A percentile compares a stretch with the other conserved stretches of the same genome.
These are phyloP conservation scores for Pichia sp. DNA, from an alignment of 1,139 yeast species.

Conservation along the genomic window DNA sequence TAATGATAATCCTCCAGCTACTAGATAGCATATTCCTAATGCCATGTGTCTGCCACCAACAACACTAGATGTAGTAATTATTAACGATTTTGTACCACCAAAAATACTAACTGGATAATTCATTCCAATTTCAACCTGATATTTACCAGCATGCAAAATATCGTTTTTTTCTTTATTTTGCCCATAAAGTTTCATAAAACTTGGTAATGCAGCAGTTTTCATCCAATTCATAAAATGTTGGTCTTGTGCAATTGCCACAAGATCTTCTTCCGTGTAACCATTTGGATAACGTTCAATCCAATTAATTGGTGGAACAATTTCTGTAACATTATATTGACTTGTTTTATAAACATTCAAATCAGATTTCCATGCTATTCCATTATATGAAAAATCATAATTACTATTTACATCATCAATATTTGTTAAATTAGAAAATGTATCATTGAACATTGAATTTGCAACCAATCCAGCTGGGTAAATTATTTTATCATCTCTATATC, in stretches of 20 bases:
- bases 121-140: slow-evolving; percentile 51
- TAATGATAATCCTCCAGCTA: slow-evolving; percentile 49
- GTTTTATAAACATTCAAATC: slow-evolving; percentile 54
- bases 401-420: slow-evolving; percentile 35
- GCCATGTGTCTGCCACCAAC: slow-evolving; percentile 68
- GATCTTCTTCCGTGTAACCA: slow-evolving; percentile 60
- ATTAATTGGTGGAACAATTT: slow-evolving; percentile 73
- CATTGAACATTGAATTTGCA: slow-evolving; percentile 72
- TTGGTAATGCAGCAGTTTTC: slow-evolving; percentile 75
- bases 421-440: slow-evolving; percentile 48
- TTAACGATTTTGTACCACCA: slow-evolving; percentile 66
- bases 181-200: slow-evolving; percentile 60
- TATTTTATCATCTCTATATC: slow-evolving; percentile 43
- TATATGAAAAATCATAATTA: slow-evolving; percentile 45
- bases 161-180: slow-evolving; percentile 40
- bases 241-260: slow-evolving; percentile 56
- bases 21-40: slow-evolving; percentile 59
- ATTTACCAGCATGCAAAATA: slow-evolving; percentile 50
- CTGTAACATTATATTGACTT: slow-evolving; percentile 49
- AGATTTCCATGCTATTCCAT: slow-evolving; percentile 62
- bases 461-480: slow-evolving; percentile 75
- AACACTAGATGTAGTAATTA: slow-evolving; percentile 58
- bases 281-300: slow-evolving; percentile 63
- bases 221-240: slow-evolving; percentile 70
- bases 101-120: slow-evolving; percentile 64